phyloP scores from a whole-genome alignment of 2,329 filamentous ascomycete species.

The Daldinia sp. region DNA sequence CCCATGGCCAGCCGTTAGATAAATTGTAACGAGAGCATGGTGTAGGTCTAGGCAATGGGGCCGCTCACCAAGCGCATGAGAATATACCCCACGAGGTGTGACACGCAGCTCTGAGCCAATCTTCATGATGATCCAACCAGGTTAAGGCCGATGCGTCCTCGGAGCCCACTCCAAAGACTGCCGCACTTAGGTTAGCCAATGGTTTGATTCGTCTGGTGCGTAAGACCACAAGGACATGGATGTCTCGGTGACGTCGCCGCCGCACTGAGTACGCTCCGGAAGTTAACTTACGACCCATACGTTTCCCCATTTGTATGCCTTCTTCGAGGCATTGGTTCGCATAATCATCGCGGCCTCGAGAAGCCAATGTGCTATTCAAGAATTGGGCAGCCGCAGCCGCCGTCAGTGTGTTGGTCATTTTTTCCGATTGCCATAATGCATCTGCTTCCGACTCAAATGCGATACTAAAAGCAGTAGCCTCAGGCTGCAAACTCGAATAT shows the following conservation, averaged over 20 bases:
- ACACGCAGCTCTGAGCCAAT: conserved; percentile 36
- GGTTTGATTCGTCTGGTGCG: conserved; percentile 6
- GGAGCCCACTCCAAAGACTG: conserved; percentile 31
- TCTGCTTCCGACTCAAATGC: conserved; percentile 33
- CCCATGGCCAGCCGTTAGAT: conserved; percentile 1
- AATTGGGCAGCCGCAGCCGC: conserved; percentile 32
- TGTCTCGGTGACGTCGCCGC: not conserved
- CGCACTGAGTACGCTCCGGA: not conserved
- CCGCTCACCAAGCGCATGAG: conserved; percentile 31
- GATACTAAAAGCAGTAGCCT: conserved; percentile 11
- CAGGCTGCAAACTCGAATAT: conserved; percentile 29
- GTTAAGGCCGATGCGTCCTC: conserved; percentile 25
- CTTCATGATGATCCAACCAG: conserved; percentile 35
- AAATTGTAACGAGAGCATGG: not conserved
- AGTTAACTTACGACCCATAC: conserved; percentile 36
- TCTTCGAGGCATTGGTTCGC: conserved; percentile 29
- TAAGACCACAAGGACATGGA: not conserved
- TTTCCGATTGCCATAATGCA: conserved; percentile 31
- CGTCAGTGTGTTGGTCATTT: conserved; percentile 31
- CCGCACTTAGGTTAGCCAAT: conserved; percentile 20
- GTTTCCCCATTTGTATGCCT: conserved; percentile 34
- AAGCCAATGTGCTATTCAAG: conserved; percentile 25
- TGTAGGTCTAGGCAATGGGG: conserved; percentile 1
- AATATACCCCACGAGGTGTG: conserved; percentile 38
- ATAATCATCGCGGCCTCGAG: conserved; percentile 32